A percentile compares a stretch with the other conserved stretches of the same genome.
These are phyloP conservation scores for Umbellularia californica DNA, from an alignment of 164 flowering plant species.

Conservation along the genomic window DNA sequence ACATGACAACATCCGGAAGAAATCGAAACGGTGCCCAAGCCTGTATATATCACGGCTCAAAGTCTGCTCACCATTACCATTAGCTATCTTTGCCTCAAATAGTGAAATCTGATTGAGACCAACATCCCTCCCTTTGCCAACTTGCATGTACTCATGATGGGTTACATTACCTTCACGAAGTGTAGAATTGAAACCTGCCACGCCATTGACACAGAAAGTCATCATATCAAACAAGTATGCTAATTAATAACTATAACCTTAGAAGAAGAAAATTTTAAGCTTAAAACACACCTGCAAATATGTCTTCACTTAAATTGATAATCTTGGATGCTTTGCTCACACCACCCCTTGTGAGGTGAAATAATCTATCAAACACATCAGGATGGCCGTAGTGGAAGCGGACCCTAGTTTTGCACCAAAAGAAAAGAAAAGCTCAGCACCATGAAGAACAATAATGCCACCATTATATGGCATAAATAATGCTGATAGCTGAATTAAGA, in stretches of 20 bases:
- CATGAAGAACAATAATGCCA: background rate
- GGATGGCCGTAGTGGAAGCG: slow-evolving; percentile 99
- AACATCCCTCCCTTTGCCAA: slow-evolving; percentile 98
- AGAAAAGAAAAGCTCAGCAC: background rate
- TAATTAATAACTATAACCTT: background rate
- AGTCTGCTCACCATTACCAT: slow-evolving; percentile 98
- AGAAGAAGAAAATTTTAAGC: background rate
- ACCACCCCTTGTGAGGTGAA: slow-evolving; percentile 94
- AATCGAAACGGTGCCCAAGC: slow-evolving; percentile 97
- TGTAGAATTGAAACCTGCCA: slow-evolving; percentile 91
- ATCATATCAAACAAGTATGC: background rate
- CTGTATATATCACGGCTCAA: slow-evolving; percentile 92
- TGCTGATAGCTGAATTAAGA: too few species aligned
- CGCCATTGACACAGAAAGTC: background rate
- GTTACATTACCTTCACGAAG: slow-evolving; percentile 97
- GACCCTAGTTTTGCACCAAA: slow-evolving; percentile 43
- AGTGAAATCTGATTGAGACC: slow-evolving; percentile 97
- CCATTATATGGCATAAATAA: too few species aligned
- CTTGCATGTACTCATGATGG: slow-evolving; percentile 98
- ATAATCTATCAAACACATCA: slow-evolving; percentile 93
- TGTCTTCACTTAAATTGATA: slow-evolving; percentile 94
- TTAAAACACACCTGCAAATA: slow-evolving; percentile 73
- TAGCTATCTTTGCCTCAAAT: slow-evolving; percentile 96
- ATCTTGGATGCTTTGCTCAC: slow-evolving; percentile 92
- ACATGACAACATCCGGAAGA: slow-evolving; percentile 94